phyloP scores from a whole-genome alignment of 495 filamentous ascomycete species.

The Xanthoparmelia taractica region DNA sequence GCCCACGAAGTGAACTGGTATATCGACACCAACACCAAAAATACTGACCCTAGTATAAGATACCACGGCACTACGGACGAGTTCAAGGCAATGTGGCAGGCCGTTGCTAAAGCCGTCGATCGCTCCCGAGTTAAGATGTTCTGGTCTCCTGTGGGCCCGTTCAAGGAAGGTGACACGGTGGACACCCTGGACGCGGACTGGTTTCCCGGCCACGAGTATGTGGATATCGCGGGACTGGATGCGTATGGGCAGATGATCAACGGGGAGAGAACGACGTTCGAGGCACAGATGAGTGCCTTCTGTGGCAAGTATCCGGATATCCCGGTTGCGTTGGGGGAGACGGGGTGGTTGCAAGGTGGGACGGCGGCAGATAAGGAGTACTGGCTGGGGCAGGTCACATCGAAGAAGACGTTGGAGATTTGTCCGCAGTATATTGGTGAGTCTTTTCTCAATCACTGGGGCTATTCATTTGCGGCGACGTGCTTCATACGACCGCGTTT shows the following conservation, averaged over 20 bases:
- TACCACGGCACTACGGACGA: constrained; percentile 9
- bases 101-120: constrained; percentile 3
- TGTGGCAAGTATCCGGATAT: constrained; percentile 3
- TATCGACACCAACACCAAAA: not conserved
- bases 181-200: not conserved
- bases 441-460: not conserved
- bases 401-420: not conserved
- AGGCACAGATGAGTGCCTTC: not conserved
- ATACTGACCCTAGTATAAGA: constrained; percentile 1
- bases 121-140: constrained; percentile 18
- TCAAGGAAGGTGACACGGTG: not conserved
- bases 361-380: constrained; percentile 8
- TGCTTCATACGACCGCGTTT: not conserved
- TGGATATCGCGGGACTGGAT: constrained; percentile 17
- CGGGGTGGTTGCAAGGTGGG: constrained; percentile 14
- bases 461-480: not conserved
- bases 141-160: constrained; percentile 11
- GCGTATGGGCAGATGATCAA: not conserved
- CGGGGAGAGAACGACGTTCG: not conserved
- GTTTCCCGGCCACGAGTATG: constrained; percentile 15
- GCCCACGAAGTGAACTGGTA: constrained; percentile 24
- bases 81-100: constrained; percentile 15
- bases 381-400: constrained; percentile 14
- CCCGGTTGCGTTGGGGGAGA: constrained; percentile 9
- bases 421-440: constrained; percentile 12